Percentiles rank a stretch among this genome's conserved stretches.
Conservation (phyloP, 2,329 filamentous ascomycete species). For the Fragosphaeria purpurea region DNA sequence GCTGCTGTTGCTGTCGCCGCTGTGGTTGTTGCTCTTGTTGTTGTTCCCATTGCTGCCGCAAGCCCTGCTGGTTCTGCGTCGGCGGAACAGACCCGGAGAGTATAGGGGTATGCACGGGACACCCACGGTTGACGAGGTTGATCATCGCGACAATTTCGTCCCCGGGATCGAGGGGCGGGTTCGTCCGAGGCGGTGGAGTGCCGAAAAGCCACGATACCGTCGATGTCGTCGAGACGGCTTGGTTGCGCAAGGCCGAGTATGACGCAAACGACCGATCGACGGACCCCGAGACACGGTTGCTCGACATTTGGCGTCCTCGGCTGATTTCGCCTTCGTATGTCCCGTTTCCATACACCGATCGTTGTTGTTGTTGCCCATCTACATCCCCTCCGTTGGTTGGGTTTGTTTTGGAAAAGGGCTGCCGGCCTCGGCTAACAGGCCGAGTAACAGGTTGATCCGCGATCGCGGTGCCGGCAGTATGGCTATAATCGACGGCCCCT, state of each 20-base stretch:
- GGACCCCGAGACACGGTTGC: neutral
- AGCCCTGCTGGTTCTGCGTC: neutral
- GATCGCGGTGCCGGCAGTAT: neutral
- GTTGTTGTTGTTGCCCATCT: too few relatives aligned
- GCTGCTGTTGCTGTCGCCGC: neutral
- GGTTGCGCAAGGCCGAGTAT: neutral
- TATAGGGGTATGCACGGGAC: slow-evolving; percentile 5
- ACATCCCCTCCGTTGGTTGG: too few relatives aligned
- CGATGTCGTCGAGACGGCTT: neutral
- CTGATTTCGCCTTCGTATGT: too few relatives aligned
- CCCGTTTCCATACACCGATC: too few relatives aligned
- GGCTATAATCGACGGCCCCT: too few relatives aligned
- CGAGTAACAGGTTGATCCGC: neutral
- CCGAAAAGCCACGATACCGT: neutral
- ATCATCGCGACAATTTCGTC: slow-evolving; percentile 13
- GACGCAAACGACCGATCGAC: neutral
- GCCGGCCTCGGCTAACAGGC: slow-evolving; percentile 10
- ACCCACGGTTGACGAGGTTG: neutral
- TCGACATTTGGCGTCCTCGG: neutral
- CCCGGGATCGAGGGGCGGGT: neutral
- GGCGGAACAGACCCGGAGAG: neutral
- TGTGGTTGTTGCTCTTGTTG: neutral
- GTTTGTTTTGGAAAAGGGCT: slow-evolving; percentile 3
- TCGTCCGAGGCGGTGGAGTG: neutral
- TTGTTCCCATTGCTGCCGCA: neutral